Evolutionary conservation across 2,329 filamentous ascomycete species (phyloP), one percentile per base, ranked within the genome.

Genomic region (Calonectria crousiana): DNA sequence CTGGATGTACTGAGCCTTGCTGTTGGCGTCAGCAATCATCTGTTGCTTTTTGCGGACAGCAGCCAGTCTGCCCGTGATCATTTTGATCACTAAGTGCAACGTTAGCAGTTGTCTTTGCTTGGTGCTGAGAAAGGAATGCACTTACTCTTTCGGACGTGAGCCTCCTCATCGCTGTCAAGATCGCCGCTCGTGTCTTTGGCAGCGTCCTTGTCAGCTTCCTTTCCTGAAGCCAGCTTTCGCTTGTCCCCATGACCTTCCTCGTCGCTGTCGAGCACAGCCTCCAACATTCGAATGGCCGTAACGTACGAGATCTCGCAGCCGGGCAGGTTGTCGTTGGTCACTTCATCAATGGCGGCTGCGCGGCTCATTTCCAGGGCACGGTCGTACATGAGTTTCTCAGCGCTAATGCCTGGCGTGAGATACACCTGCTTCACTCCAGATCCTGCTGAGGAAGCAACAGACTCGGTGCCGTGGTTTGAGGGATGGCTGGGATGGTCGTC

Each of bases 311-410:
- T 92, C 82, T 98, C 96, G 82, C 96, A 98, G 20, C 95, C 95
- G 0, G 88, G 86, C 30, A 98, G 88, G 83, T 98, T 96, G 76
- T 97, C 95, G 72, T 96, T 95, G 2, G 97, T 95, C 65, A 99
- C 94, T 85, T 99, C 97, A 80, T 98, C 97, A 82, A 98, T 97
- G 10, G 97, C 97, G 10, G 97, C 96, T 5, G 95, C 92, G 67
- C 95, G 92, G 83, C 95, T 98, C 97, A 99, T 98, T 84, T 99
- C 97, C 28, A 98, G 88, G 0, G 97, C 97, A 60, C 97, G 94
- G 79, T 99, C 97, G 83, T 98, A 99, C 95, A 99, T 98, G 58
- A 99, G 88, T 85, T 96, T 98, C 86, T 98, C 97, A 0, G 97
- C 97, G 28, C 95, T 98, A 71, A 98, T 93, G 1, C 96, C 97